Percentiles rank a stretch among this genome's conserved stretches.
phyloP scores from a whole-genome alignment of 306 rosid genomes.

The Castanospermum australe region DNA sequence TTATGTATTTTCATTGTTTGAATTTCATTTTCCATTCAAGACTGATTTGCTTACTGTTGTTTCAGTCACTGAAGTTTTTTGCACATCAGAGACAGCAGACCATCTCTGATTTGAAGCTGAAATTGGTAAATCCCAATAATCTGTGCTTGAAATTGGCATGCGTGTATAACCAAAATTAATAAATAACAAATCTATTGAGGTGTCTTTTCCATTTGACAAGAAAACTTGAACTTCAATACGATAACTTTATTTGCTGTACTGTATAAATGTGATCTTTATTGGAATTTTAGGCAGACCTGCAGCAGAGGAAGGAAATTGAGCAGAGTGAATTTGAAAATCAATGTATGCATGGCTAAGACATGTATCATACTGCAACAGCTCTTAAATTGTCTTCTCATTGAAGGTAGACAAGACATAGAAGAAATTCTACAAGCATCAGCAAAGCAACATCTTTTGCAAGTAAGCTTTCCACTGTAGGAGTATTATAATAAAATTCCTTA shows the following conservation, averaged over 20 bases:
- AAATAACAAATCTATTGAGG: neutral
- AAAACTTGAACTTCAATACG: constrained; percentile 13
- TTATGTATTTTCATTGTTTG: neutral
- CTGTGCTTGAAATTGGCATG: constrained; percentile 17
- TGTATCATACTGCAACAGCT: constrained; percentile 7
- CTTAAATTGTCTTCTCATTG: constrained; percentile 3
- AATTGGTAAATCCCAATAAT: constrained; percentile 55
- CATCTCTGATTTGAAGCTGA: constrained; percentile 55
- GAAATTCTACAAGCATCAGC: constrained; percentile 18
- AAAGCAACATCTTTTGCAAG: constrained; percentile 26
- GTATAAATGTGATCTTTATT: constrained; percentile 26
- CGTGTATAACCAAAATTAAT: neutral
- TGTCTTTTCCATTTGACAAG: constrained; percentile 3
- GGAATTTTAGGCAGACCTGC: constrained; percentile 49
- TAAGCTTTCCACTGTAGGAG: constrained; percentile 20
- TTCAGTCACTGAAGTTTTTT: constrained; percentile 79
- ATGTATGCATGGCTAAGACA: neutral
- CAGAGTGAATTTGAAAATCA: constrained; percentile 28
- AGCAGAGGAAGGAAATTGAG: constrained; percentile 30
- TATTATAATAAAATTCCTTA: neutral
- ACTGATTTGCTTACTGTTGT: constrained; percentile 23
- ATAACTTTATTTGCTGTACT: neutral
- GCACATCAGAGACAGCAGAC: constrained; percentile 51
- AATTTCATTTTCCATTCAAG: neutral
- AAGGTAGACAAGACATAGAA: neutral